Percentiles rank a stretch among this genome's conserved stretches.
Evolutionary conservation across 768 basidiomycete species (phyloP).

Genomic region (Mycena rosella): DNA sequence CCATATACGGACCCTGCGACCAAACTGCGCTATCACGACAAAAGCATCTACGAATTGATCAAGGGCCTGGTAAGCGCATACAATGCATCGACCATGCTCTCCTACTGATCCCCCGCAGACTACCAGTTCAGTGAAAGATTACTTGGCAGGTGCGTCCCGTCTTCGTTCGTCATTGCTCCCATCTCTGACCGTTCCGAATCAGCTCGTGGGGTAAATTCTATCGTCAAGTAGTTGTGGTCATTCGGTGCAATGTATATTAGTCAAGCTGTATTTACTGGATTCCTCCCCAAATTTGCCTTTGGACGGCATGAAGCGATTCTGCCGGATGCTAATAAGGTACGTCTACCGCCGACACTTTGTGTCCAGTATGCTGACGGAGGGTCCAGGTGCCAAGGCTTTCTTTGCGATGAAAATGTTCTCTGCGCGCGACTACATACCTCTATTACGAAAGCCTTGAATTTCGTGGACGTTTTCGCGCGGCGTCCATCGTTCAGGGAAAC

Average conservation of each 20-base stretch:
- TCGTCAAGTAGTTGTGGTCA: constrained; percentile 52
- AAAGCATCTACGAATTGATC: constrained; percentile 87
- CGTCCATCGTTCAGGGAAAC: no score
- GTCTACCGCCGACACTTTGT: no score
- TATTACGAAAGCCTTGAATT: no score
- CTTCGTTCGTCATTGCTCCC: not conserved
- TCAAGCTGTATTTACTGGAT: constrained; percentile 17
- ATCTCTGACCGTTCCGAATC: not conserved
- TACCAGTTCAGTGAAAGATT: constrained; percentile 79
- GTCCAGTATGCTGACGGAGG: no score
- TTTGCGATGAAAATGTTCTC: no score
- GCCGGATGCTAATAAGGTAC: no score
- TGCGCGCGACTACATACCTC: no score
- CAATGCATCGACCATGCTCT: not conserved
- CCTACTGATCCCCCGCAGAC: constrained; percentile 57
- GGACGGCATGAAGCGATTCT: no score
- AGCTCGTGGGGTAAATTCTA: constrained; percentile 61
- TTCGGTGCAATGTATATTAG: constrained; percentile 9
- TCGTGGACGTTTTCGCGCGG: no score
- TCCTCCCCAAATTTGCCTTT: no score
- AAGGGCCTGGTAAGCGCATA: constrained; percentile 70
- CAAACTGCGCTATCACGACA: constrained; percentile 85
- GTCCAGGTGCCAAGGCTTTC: no score
- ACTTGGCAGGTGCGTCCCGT: constrained; percentile 66
- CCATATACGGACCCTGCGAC: constrained; percentile 89